phyloP scores from a whole-genome alignment of 345 rosid species.

The Acer saccharum region DNA sequence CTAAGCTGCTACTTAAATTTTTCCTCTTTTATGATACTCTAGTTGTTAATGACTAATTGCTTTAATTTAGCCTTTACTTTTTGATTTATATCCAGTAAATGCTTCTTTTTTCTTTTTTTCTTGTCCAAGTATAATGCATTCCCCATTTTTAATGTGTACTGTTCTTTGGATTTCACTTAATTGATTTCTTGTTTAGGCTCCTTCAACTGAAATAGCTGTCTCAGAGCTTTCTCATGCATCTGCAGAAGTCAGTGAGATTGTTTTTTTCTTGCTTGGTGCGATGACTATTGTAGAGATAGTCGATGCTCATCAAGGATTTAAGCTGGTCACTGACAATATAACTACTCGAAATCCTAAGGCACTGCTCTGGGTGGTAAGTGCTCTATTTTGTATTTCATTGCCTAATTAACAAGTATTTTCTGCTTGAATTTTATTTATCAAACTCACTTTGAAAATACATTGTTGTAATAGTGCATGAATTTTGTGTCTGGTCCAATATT shows the following conservation, averaged over 20 bases:
- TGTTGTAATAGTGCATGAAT: neutral
- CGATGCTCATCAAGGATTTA: slow-evolving; percentile 99
- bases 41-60: neutral
- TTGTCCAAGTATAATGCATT: neutral
- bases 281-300: slow-evolving; percentile 99
- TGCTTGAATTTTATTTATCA: neutral
- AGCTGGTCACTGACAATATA: slow-evolving; percentile 93
- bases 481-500: neutral
- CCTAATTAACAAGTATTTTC: slow-evolving; percentile 9
- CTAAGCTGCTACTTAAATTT: neutral
- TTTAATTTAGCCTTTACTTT: neutral
- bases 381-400: slow-evolving; percentile 16
- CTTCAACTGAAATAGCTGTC: slow-evolving; percentile 91
- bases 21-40: neutral
- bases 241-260: slow-evolving; percentile 95
- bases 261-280: slow-evolving; percentile 95
- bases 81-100: neutral
- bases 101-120: neutral
- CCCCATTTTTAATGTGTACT: neutral
- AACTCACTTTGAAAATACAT: neutral
- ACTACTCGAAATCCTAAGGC: slow-evolving; percentile 85
- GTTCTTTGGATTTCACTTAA: slow-evolving; percentile 1
- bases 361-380: slow-evolving; percentile 93
- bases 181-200: slow-evolving; percentile 65
- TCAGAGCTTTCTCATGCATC: slow-evolving; percentile 86